These are phyloP conservation scores for Russula foetens DNA, from an alignment of 768 basidiomycete genomes.

Conservation along the genomic window DNA sequence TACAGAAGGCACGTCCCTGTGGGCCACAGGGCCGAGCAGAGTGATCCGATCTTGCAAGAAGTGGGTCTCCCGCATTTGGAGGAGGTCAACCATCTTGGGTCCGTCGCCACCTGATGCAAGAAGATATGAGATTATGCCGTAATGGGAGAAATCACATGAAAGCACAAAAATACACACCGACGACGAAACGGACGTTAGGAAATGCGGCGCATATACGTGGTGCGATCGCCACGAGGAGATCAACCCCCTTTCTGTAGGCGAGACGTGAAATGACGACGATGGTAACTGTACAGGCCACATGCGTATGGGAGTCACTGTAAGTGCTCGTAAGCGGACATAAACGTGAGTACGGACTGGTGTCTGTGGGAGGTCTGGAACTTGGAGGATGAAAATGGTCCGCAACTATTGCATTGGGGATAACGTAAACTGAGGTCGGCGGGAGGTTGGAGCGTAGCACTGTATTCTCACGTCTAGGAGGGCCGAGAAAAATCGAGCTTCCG, in stretches of 20 bases:
- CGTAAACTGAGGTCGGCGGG: constrained; percentile 57
- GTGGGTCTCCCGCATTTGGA: constrained; percentile 93
- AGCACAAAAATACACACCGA: constrained; percentile 45
- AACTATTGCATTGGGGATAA: constrained; percentile 89
- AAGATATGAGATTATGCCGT: neutral
- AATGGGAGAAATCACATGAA: neutral
- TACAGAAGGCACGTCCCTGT: constrained; percentile 71
- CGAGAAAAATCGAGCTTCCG: neutral
- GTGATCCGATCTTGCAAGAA: constrained; percentile 88
- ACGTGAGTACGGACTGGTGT: constrained; percentile 44
- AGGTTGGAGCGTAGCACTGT: constrained; percentile 83
- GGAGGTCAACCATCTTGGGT: constrained; percentile 87
- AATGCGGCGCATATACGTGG: constrained; percentile 82
- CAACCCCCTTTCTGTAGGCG: constrained; percentile 94
- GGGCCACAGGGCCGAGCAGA: constrained; percentile 73
- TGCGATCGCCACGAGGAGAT: constrained; percentile 86
- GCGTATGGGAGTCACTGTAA: neutral
- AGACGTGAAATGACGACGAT: constrained; percentile 87
- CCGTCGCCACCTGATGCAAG: constrained; percentile 75
- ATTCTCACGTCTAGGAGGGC: constrained; percentile 82
- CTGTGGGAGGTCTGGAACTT: constrained; percentile 34
- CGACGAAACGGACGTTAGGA: constrained; percentile 80
- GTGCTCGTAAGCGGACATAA: too few species aligned
- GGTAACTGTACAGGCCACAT: constrained; percentile 50
- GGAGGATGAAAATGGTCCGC: constrained; percentile 79